Percentiles rank a stretch among this genome's conserved stretches.
Conservation (phyloP, 2,329 filamentous ascomycete genomes). For the Aspergillus sclerotialis region DNA sequence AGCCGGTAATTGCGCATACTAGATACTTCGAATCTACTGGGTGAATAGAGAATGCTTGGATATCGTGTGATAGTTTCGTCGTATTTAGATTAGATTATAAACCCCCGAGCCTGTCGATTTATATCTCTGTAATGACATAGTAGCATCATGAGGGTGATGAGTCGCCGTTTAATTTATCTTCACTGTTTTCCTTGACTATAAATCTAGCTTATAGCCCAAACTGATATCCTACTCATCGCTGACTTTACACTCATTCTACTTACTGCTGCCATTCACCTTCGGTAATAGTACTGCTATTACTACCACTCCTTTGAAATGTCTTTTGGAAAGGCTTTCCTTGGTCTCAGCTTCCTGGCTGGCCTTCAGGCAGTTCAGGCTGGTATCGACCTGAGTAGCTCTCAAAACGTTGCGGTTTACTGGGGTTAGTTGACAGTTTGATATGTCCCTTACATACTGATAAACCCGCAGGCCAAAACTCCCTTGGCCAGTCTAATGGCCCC, state of each 20-base stretch:
- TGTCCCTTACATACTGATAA: background rate
- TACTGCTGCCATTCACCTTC: too few species aligned
- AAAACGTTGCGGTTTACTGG: constrained; percentile 59
- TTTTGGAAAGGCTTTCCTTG: background rate
- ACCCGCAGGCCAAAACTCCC: constrained; percentile 51
- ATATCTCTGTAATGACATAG: background rate
- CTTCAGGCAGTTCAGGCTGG: background rate
- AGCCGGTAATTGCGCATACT: too few species aligned
- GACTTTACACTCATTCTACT: background rate
- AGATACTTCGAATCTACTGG: too few species aligned
- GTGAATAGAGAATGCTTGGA: too few species aligned
- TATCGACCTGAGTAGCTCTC: constrained; percentile 9
- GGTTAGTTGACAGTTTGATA: constrained; percentile 17
- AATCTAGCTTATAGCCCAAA: background rate
- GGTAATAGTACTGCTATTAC: background rate
- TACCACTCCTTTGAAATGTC: background rate
- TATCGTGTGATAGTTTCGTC: too few species aligned
- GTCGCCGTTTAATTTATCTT: background rate
- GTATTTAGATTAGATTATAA: too few species aligned
- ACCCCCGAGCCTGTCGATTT: too few species aligned
- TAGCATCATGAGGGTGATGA: background rate
- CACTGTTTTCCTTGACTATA: background rate
- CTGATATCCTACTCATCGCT: background rate
- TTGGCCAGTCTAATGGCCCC: constrained; percentile 30
- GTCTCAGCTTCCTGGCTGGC: background rate